Conservation (phyloP, 1,284 basidiomycete species). For the Pisolithus thermaeus region DNA sequence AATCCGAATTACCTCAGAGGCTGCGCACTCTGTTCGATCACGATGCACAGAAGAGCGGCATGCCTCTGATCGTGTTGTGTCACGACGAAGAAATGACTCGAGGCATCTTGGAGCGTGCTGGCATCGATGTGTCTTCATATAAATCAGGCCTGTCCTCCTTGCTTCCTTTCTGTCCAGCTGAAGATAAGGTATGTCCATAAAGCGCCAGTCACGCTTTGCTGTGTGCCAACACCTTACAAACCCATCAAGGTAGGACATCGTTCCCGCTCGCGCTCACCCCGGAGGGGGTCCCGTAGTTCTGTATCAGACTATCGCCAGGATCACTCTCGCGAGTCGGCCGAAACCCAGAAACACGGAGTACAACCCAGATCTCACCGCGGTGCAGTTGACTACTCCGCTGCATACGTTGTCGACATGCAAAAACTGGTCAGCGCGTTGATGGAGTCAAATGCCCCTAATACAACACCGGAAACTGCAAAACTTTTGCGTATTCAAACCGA, state of each 20-base stretch:
- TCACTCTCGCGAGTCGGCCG: background rate
- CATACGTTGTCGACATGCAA: constrained; percentile 22
- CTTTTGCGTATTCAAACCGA: constrained; percentile 24
- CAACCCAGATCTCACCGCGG: background rate
- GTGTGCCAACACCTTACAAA: background rate
- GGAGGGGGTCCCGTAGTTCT: background rate
- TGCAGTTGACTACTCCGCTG: background rate
- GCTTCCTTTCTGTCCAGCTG: constrained; percentile 5
- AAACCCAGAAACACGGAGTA: background rate
- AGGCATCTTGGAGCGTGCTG: constrained; percentile 17
- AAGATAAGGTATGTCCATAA: constrained; percentile 4
- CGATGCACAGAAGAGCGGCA: constrained; percentile 12
- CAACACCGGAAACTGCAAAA: constrained; percentile 22
- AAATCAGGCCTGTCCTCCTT: constrained; percentile 20
- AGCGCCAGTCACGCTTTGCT: background rate
- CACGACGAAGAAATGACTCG: constrained; percentile 30
- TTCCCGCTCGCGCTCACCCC: constrained; percentile 7
- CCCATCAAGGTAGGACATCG: background rate
- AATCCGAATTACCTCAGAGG: constrained; percentile 10
- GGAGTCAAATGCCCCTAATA: constrained; percentile 17
- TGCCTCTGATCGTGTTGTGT: constrained; percentile 25
- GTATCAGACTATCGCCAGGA: background rate
- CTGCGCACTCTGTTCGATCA: constrained; percentile 19
- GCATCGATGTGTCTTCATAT: constrained; percentile 16
- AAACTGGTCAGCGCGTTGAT: constrained; percentile 24